Evolutionary conservation across 2,329 filamentous ascomycete genomes (phyloP).

Genomic region (Ophiostoma pallidulum): DNA sequence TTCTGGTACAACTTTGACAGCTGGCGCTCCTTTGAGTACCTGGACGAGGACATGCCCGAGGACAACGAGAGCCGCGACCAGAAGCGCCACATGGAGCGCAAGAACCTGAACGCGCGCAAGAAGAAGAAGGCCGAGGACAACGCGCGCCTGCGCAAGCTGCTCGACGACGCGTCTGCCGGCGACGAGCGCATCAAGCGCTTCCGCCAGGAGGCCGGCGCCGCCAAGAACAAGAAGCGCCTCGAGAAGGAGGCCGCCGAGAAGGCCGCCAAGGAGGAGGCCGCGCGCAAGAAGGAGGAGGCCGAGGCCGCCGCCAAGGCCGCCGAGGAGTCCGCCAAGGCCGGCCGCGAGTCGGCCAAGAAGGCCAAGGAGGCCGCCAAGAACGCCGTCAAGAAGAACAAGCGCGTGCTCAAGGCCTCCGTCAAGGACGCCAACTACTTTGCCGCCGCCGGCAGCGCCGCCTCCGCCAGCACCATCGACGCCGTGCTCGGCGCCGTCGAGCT

Average conservation of each 20-base stretch:
- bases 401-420: slow-evolving; percentile 82
- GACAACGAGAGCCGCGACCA: slow-evolving; percentile 99
- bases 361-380: slow-evolving; percentile 98
- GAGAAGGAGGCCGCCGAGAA: slow-evolving; percentile 90
- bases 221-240: slow-evolving; percentile 90
- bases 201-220: slow-evolving; percentile 79
- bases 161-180: slow-evolving; percentile 73
- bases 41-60: slow-evolving; percentile 96
- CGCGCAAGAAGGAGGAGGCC: slow-evolving; percentile 74
- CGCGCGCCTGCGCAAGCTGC: slow-evolving; percentile 74
- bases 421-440: slow-evolving; percentile 99
- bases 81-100: slow-evolving; percentile 95
- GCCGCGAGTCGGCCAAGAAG: slow-evolving; percentile 83
- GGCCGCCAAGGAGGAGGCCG: slow-evolving; percentile 74
- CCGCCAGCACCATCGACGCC: slow-evolving; percentile 68
- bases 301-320: slow-evolving; percentile 71
- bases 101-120: slow-evolving; percentile 94
- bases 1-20: slow-evolving; percentile 99
- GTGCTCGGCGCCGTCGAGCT: slow-evolving; percentile 80
- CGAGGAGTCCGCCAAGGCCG: slow-evolving; percentile 75
- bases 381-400: slow-evolving; percentile 99
- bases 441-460: slow-evolving; percentile 55
- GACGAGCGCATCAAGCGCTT: slow-evolving; percentile 98
- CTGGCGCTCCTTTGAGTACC: slow-evolving; percentile 96
- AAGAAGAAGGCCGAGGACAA: slow-evolving; percentile 99